Base-by-base conservation (phyloP, 2,329 filamentous ascomycete species). In the Fragosphaeria purpurea region DNA sequence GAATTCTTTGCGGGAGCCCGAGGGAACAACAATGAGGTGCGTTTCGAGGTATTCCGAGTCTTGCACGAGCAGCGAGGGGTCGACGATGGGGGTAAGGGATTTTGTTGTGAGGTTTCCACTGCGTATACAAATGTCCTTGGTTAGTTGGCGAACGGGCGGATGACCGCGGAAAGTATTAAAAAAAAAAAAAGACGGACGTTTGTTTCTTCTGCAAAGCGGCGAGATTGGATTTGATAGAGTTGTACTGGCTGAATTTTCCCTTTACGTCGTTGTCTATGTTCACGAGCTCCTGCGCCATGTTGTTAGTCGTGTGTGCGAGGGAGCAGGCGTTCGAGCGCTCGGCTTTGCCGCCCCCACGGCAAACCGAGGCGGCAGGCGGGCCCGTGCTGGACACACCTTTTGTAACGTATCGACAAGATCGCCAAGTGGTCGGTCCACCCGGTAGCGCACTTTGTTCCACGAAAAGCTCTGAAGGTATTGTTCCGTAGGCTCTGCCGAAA, bases 401-500 rank as follows among this genome's bases (percentile, higher is more conserved):
- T 95, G 88, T 52, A 98, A 72, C 41, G 83, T 83, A 65, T 89
- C 86, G 60, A 96, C 85, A 53, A 97, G 75, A 63, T 97, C 91
- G 50, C 82, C 78, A 54, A 98, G 79, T 47, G 91, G 80, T 66
- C 91, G 94, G 68, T 98, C 93, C 55, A 87, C 85, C 61, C 93
- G 83, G 69, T 97, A 98, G 66, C 95, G 93, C 69, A 95, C 88
- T 69, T 93, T 96, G 72, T 97, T 97, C 93, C 93, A 98, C 58
- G 81, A 79, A 69, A 97, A 98, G 50, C 79, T 83, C 63, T 83
- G 81, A 44, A 98, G 73, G 65, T 97, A 98, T 65, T 91, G 85
- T 61, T 96, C 91, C 54, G 91, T 89, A n/a, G 93, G 90, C 68
- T 95, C 91, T 97, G 65, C 38, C 51, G 54, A 34, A 33, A 9